Conservation (phyloP, 148 eudicot genomes). For the Hydrangea macrophylla region DNA sequence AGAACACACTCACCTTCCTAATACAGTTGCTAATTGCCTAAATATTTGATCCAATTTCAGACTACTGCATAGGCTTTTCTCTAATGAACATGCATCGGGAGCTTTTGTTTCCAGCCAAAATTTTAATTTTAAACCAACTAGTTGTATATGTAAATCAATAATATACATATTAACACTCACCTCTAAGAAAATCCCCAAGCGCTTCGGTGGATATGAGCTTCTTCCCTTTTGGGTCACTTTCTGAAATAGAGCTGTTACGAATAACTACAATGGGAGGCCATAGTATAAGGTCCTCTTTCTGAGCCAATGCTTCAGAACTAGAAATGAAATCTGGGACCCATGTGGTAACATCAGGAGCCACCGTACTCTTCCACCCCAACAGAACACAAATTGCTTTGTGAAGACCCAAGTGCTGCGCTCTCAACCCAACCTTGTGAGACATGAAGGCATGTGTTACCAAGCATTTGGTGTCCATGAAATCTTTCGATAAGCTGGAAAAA, state of each 20-base stretch:
- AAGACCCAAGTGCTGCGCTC: constrained; percentile 53
- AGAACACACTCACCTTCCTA: no score
- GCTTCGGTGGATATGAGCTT: constrained; percentile 28
- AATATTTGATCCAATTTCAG: not conserved
- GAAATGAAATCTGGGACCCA: constrained; percentile 34
- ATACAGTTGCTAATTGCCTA: not conserved
- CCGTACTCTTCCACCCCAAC: constrained; percentile 48
- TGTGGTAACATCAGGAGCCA: constrained; percentile 24
- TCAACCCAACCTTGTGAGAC: constrained; percentile 42
- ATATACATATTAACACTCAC: constrained; percentile 18
- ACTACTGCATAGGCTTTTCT: not conserved
- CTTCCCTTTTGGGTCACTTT: constrained; percentile 24
- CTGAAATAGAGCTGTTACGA: constrained; percentile 31
- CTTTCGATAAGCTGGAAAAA: constrained; percentile 44
- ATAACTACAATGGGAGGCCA: constrained; percentile 51
- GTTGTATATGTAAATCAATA: not conserved
- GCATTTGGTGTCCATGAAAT: constrained; percentile 43
- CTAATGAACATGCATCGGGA: not conserved
- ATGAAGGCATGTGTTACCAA: constrained; percentile 43
- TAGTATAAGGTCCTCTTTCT: constrained; percentile 52
- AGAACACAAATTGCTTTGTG: constrained; percentile 52
- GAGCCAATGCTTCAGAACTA: constrained; percentile 32
- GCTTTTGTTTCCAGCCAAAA: not conserved
- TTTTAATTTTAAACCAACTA: not conserved
- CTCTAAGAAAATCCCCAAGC: constrained; percentile 38